Evolutionary conservation across 2,329 filamentous ascomycete genomes (phyloP).

Genomic region (Paecilomyces sp.): DNA sequence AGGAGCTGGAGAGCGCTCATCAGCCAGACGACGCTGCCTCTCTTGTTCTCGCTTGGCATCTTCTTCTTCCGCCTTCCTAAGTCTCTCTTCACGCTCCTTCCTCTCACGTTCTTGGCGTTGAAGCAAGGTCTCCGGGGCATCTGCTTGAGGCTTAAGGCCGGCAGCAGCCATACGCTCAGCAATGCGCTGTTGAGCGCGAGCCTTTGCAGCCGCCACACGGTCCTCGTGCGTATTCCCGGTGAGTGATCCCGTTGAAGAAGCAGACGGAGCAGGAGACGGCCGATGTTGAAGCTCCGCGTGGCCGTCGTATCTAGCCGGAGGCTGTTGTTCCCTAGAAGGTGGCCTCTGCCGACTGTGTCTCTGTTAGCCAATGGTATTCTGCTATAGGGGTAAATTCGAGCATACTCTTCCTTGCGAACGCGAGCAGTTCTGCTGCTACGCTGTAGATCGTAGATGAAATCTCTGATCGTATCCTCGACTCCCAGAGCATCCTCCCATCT

Average conservation of each 20-base stretch:
- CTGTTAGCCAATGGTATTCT: slow-evolving; percentile 10
- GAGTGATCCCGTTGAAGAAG: slow-evolving; percentile 61
- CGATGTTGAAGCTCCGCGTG: slow-evolving; percentile 36
- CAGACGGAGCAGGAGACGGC: slow-evolving; percentile 41
- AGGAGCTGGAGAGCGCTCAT: slow-evolving; percentile 61
- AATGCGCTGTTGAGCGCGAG: slow-evolving; percentile 95
- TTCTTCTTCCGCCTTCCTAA: slow-evolving; percentile 87
- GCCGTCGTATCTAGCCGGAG: slow-evolving; percentile 44
- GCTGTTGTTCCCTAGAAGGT: slow-evolving; percentile 44
- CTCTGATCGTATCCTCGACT: slow-evolving; percentile 92
- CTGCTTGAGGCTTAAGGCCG: slow-evolving; percentile 76
- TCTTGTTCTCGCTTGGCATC: slow-evolving; percentile 83
- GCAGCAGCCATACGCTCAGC: slow-evolving; percentile 90
- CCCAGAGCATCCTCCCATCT: slow-evolving; percentile 95
- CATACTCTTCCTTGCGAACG: slow-evolving; percentile 56
- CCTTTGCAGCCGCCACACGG: slow-evolving; percentile 89
- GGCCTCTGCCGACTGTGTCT: slow-evolving; percentile 47
- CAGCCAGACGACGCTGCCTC: slow-evolving; percentile 71
- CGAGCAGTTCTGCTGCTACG: slow-evolving; percentile 72
- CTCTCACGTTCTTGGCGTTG: slow-evolving; percentile 85
- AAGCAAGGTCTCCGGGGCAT: slow-evolving; percentile 70
- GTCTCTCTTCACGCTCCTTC: slow-evolving; percentile 77
- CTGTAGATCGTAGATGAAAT: slow-evolving; percentile 96
- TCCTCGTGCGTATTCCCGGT: slow-evolving; percentile 89
- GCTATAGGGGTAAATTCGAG: background rate